Evolutionary conservation across 2,329 filamentous ascomycete genomes (phyloP), one percentile per base, ranked within the genome.

Genomic region (Fusarium concolor): DNA sequence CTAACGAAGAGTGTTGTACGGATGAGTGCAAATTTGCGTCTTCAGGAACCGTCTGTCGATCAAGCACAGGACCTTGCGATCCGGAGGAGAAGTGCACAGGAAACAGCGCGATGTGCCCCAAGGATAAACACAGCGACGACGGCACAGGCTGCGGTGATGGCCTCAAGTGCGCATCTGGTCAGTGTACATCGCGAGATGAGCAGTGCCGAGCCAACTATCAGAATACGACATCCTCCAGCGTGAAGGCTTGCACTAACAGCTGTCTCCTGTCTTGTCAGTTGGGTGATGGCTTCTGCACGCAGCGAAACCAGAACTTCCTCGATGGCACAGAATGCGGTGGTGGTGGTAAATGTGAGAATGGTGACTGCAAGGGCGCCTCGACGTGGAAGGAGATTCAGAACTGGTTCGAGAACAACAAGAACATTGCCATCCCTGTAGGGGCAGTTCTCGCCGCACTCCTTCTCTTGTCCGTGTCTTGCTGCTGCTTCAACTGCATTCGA

Each of bases 181-280:
- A 98, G 79, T 99, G 96, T 79, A 99, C 96, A 5, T 96, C 92
- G 53, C 90, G 96, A 67, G 89, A 97, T 78, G 86, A 90, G 75
- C 96, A 99, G 81, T 99, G 96, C 82, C 90, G 90, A 78, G 91
- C 89, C 12, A 85, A 96, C 46, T 92, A 97, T 85, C 94, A 93
- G 35, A 88, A 86, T 28, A 87, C 91, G 64, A 90, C 90, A 1
- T 85, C 87, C 57, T 87, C 94, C 80, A 87, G 93, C 74, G 96
- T 93, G 3, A 89, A 88, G 72, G 90, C 94, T 11, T 99, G 96
- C 35, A 70, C 72, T 39, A 70, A 61, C 35, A 90, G 89, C 49
- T 99, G 96, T 79, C 84, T 87, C 66, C 82, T 98, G 50, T 89
- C 89, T 47, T 99, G 96, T 78, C 85, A 86, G 4, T 89, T 92